phyloP scores from a whole-genome alignment of 768 basidiomycete genomes.

The Leccinum aurantiacum region DNA sequence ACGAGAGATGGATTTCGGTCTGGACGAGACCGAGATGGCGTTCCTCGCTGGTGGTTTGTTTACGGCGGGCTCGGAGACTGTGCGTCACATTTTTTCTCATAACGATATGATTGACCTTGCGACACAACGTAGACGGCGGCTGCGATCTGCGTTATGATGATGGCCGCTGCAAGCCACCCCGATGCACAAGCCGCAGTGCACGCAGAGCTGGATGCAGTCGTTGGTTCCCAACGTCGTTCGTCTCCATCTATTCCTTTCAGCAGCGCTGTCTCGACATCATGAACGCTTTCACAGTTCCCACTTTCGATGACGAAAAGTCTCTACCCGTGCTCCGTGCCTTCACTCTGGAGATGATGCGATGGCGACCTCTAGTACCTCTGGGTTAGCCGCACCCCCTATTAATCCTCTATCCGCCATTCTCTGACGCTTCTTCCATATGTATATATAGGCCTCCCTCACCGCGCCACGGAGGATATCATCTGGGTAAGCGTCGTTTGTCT shows the following conservation, averaged over 20 bases:
- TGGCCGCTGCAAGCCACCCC: conserved; percentile 51
- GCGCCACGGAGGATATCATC: conserved; percentile 18
- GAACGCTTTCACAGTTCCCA: conserved; percentile 29
- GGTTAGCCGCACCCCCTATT: conserved; percentile 13
- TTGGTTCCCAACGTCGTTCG: conserved; percentile 36
- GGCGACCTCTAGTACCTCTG: conserved; percentile 29
- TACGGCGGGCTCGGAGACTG: conserved; percentile 55
- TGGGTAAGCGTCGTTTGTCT: conserved; percentile 8
- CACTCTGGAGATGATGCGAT: conserved; percentile 37
- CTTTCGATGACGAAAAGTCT: conserved; percentile 31
- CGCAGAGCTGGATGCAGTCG: conserved; percentile 48
- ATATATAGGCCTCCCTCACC: conserved; percentile 10
- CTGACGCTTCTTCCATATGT: too few relatives aligned
- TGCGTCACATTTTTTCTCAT: conserved; percentile 9
- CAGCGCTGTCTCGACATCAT: not conserved
- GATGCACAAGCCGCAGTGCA: conserved; percentile 48
- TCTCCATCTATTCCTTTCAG: not conserved
- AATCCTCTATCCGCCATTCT: too few relatives aligned
- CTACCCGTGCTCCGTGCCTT: conserved; percentile 36
- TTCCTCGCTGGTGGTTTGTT: conserved; percentile 63
- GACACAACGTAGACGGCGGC: conserved; percentile 45
- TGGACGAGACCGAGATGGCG: conserved; percentile 51
- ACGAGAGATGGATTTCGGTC: conserved; percentile 48
- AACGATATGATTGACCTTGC: not conserved
- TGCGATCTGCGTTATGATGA: conserved; percentile 46